A percentile compares a stretch with the other conserved stretches of the same genome.
phyloP scores from a whole-genome alignment of 2,329 filamentous ascomycete genomes.

The Neopestalotiopsis sp. region DNA sequence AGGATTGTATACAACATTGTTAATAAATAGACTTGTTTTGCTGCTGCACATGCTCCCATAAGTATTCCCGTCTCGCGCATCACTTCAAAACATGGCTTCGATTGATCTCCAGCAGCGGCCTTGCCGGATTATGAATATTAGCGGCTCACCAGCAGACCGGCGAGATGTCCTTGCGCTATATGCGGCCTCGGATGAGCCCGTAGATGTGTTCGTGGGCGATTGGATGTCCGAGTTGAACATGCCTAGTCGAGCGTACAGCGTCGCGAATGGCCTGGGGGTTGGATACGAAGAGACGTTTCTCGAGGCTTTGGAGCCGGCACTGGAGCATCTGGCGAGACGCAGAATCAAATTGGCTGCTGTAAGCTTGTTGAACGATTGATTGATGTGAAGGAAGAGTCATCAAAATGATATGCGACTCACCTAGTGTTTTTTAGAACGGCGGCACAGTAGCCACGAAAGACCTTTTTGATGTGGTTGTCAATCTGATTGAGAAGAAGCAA shows the following conservation, averaged over 20 bases:
- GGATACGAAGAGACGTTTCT: conserved; percentile 17
- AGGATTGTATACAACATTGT: background rate
- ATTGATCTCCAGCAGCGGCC: background rate
- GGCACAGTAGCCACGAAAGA: conserved; percentile 31
- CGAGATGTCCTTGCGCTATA: conserved; percentile 6
- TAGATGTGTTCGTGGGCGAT: conserved; percentile 18
- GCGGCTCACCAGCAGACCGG: conserved; percentile 11
- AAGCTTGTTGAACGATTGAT: background rate
- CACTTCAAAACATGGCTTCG: background rate
- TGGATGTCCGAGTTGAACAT: conserved; percentile 21
- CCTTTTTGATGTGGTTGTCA: conserved; percentile 12
- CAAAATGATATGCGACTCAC: background rate
- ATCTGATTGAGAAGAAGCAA: conserved; percentile 22
- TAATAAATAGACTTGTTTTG: background rate
- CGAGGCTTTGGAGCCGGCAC: conserved; percentile 17
- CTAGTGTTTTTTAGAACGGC: conserved; percentile 24
- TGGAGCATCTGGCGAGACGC: conserved; percentile 14
- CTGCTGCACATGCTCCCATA: background rate
- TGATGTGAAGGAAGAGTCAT: no score
- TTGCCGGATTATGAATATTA: conserved; percentile 14
- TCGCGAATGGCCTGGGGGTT: conserved; percentile 1
- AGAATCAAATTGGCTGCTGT: conserved; percentile 31
- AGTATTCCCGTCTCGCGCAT: background rate
- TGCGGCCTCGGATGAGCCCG: conserved; percentile 19
- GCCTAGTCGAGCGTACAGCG: conserved; percentile 15